Conservation (phyloP, 2,329 filamentous ascomycete species). For the Chrysoporthe puriensis region DNA sequence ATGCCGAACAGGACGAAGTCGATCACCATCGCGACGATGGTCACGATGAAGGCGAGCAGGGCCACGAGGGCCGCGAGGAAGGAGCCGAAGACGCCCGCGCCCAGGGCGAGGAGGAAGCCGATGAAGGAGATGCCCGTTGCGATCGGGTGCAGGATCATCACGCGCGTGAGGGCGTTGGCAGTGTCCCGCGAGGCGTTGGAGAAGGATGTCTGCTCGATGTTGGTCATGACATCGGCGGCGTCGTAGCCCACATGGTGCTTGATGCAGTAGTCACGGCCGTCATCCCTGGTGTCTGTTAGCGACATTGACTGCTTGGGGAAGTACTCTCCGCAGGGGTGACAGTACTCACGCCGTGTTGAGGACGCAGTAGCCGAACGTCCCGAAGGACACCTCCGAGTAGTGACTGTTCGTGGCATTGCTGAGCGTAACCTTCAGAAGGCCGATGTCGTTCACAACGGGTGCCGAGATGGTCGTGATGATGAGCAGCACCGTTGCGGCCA, state of each 20-base stretch:
- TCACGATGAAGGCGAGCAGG: conserved; percentile 52
- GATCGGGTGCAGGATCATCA: conserved; percentile 66
- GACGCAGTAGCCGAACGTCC: conserved; percentile 64
- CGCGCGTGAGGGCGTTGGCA: conserved; percentile 55
- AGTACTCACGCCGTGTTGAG: conserved; percentile 32
- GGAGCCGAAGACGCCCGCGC: conserved; percentile 55
- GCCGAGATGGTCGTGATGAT: conserved; percentile 62
- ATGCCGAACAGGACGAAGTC: conserved; percentile 63
- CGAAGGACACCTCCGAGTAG: conserved; percentile 51
- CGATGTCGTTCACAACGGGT: conserved; percentile 59
- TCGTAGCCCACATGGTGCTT: conserved; percentile 58
- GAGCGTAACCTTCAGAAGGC: conserved; percentile 57
- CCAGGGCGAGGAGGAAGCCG: conserved; percentile 59
- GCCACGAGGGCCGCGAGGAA: conserved; percentile 55
- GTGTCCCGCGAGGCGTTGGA: conserved; percentile 48
- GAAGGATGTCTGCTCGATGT: conserved; percentile 44
- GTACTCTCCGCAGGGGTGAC: background rate
- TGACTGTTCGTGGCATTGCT: conserved; percentile 40
- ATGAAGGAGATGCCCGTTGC: conserved; percentile 61
- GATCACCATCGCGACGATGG: conserved; percentile 52
- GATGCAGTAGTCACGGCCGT: conserved; percentile 53
- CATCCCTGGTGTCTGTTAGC: conserved; percentile 22
- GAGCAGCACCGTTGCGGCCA: conserved; percentile 58
- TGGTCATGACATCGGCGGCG: conserved; percentile 49
- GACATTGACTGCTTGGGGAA: background rate